Conservation (phyloP, 2,329 filamentous ascomycete genomes). For the Epicoccum sorghinum region DNA sequence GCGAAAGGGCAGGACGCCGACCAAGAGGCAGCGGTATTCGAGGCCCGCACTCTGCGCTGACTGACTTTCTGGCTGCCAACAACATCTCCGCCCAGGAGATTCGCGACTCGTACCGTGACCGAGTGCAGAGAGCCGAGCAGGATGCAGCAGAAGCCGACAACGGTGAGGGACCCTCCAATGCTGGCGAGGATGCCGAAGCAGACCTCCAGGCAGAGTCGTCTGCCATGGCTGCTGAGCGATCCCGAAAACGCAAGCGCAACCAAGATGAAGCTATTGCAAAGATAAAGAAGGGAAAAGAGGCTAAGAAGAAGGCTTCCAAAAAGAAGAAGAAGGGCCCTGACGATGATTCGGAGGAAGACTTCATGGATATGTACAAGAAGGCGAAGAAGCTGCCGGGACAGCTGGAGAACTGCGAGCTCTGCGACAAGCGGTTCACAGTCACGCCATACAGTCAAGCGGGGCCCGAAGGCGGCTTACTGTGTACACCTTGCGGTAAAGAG, state of each 20-base stretch:
- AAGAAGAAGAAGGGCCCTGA: constrained; percentile 49
- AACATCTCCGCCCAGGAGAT: constrained; percentile 74
- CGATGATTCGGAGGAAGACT: constrained; percentile 55
- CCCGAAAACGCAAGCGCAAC: constrained; percentile 64
- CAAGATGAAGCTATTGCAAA: constrained; percentile 56
- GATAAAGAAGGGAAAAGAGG: constrained; percentile 57
- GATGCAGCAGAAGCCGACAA: constrained; percentile 47
- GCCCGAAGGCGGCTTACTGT: constrained; percentile 84
- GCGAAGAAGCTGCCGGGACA: constrained; percentile 75
- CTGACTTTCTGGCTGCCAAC: constrained; percentile 72
- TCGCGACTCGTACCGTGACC: constrained; percentile 62
- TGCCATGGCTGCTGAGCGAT: constrained; percentile 51
- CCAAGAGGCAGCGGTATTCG: constrained; percentile 55
- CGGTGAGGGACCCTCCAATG: constrained; percentile 42
- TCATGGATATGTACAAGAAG: constrained; percentile 62
- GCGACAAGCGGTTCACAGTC: constrained; percentile 88
- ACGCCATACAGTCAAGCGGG: constrained; percentile 86
- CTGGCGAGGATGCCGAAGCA: constrained; percentile 44
- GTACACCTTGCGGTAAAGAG: constrained; percentile 78
- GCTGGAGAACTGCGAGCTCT: constrained; percentile 84
- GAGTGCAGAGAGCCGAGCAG: constrained; percentile 56
- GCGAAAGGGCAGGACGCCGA: constrained; percentile 41
- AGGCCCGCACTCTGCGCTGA: constrained; percentile 69
- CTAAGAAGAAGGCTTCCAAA: constrained; percentile 53
- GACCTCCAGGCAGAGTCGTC: constrained; percentile 44